Base-by-base conservation (phyloP, 768 basidiomycete genomes). In the Pleurotus salmoneostramineus region DNA sequence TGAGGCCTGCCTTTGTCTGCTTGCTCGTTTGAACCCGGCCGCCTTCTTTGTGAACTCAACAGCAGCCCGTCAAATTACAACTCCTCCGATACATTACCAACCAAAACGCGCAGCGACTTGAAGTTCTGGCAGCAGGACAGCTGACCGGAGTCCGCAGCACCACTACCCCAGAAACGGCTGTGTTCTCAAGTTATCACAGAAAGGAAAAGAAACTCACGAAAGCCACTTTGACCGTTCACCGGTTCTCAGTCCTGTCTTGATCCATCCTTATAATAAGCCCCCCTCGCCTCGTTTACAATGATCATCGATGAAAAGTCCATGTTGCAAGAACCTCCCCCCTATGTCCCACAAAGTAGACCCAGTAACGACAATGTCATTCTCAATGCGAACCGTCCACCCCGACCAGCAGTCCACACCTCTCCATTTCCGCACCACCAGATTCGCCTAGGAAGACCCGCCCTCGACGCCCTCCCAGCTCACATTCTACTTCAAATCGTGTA, bases 401-500 rank as follows among this genome's bases (percentile, higher is more conserved):
- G 65, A 61, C 15, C 43, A 61, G 45, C 58, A 34, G 47, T 60
- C 60, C 62, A 62, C 33, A 66, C 62, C 4, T 67, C 65, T 10
- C 66, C 71, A 27, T 67, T 68, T 54, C 63, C 64, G 12, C 57
- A 61, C 43, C 59, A 51, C 17, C 48, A 56, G 27, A 49, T 48
- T 37, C 52, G 54, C 6, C 47, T 57, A 6, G 42, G 62, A 7
- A 43, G 54, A 5, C 51, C 32, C 21, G 68, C 66, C 1, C 61
- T 77, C 17, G 60, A 65, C 5, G 71, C 72, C 0, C 64, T 90
- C 0, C 85, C 89, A 0, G 63, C 85, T 0, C 83, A 91, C 60
- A 67, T 93, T 21, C 76, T 92, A 3, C 80, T 93, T 49, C 80
- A 86, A 50, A 80, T 91, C 51, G 81, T 93, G 3, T 82, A 88